Evolutionary conservation across 768 basidiomycete species (phyloP).

Genomic region (Hortiboletus campestris): DNA sequence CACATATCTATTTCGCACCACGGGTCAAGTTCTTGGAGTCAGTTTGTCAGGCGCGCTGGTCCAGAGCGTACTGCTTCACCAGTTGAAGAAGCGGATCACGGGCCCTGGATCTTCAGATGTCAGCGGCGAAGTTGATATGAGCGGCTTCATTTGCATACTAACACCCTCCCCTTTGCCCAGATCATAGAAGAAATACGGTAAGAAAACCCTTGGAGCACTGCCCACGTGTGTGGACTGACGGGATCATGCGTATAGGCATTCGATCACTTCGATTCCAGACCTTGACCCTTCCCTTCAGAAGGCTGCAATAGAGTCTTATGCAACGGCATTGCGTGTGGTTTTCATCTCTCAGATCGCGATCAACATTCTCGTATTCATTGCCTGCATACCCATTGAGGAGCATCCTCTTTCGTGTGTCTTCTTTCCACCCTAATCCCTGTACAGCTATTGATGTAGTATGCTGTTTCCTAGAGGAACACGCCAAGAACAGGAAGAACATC

Average conservation of each 20-base stretch:
- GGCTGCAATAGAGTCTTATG: conserved; percentile 76
- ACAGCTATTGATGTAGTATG: conserved; percentile 16
- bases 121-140: conserved; percentile 36
- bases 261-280: conserved; percentile 66
- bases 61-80: conserved; percentile 71
- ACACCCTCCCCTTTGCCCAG: conserved; percentile 39
- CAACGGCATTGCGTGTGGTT: conserved; percentile 73
- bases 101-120: conserved; percentile 75
- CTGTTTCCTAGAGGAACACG: conserved; percentile 50
- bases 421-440: conserved; percentile 7
- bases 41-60: conserved; percentile 81
- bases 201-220: conserved; percentile 14
- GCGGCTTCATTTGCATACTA: conserved; percentile 15
- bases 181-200: conserved; percentile 72
- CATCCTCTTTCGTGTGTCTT: conserved; percentile 50
- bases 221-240: conserved; percentile 14
- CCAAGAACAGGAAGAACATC: conserved; percentile 59
- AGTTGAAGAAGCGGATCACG: conserved; percentile 70
- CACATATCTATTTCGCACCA: conserved; percentile 90
- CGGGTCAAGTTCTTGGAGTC: conserved; percentile 95
- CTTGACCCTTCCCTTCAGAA: conserved; percentile 52
- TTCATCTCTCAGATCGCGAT: conserved; percentile 77
- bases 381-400: conserved; percentile 75
- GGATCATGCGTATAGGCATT: conserved; percentile 47
- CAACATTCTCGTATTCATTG: conserved; percentile 64